These are phyloP conservation scores for Cunninghamia lanceolata DNA, from an alignment of 75 land plant genomes.

Conservation along the genomic window DNA sequence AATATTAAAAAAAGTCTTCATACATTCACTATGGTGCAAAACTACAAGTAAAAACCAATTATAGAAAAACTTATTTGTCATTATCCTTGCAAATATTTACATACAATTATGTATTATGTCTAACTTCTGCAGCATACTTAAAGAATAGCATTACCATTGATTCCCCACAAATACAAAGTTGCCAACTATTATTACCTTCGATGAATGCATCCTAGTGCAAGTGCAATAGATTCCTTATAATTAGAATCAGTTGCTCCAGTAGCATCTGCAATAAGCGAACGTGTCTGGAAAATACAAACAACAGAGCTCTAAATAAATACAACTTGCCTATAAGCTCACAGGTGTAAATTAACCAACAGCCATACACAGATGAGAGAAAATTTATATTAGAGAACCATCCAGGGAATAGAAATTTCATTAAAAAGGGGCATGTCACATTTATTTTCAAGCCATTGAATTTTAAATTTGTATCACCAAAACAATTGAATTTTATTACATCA, in stretches of 20 bases:
- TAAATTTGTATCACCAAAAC: background rate
- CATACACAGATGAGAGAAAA: background rate
- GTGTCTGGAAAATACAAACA: constrained; percentile 45
- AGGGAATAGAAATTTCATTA: background rate
- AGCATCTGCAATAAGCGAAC: constrained; percentile 66
- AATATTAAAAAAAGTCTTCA: background rate
- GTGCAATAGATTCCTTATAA: constrained; percentile 77
- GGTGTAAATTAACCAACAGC: background rate
- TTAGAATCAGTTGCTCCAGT: constrained; percentile 34
- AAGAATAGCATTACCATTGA: background rate
- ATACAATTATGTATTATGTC: background rate
- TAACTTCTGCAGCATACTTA: background rate
- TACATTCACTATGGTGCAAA: background rate
- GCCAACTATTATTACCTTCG: constrained; percentile 51
- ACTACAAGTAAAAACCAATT: background rate
- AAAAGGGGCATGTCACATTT: background rate
- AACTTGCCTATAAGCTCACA: background rate
- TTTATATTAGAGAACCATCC: background rate
- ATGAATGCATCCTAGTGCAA: constrained; percentile 93
- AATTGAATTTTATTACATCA: background rate
- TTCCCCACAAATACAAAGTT: background rate
- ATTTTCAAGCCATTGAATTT: background rate
- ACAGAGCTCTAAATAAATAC: background rate
- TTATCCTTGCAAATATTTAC: background rate
- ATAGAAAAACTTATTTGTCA: background rate